Percentiles rank a stretch among this genome's conserved stretches.
Conservation (phyloP, 2,329 filamentous ascomycete genomes). For the Alternaria novae-zelandiae region DNA sequence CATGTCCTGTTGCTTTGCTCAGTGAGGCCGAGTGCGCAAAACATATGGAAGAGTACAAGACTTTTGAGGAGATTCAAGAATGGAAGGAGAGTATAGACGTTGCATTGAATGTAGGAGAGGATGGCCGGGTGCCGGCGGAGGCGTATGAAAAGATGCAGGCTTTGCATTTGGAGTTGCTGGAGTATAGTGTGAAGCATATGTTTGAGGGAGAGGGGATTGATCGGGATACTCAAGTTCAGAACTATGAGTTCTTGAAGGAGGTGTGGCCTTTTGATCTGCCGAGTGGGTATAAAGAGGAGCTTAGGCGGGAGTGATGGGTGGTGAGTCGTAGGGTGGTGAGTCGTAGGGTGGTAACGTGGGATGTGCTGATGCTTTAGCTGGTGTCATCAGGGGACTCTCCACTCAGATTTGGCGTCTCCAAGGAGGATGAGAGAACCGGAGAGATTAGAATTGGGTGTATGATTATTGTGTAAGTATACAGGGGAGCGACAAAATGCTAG, state of each 20-base stretch:
- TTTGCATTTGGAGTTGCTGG: constrained; percentile 40
- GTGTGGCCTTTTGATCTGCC: constrained; percentile 47
- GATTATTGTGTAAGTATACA: too few relatives aligned
- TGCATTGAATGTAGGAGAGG: constrained; percentile 41
- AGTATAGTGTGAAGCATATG: constrained; percentile 40
- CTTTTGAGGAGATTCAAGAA: constrained; percentile 44
- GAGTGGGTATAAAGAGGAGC: too few relatives aligned
- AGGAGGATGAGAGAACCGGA: too few relatives aligned
- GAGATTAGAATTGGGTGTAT: too few relatives aligned
- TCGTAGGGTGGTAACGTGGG: too few relatives aligned
- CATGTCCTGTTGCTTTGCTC: constrained; percentile 43
- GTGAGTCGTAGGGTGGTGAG: too few relatives aligned
- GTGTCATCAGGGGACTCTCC: too few relatives aligned
- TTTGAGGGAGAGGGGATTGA: constrained; percentile 35
- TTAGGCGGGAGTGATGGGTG: too few relatives aligned
- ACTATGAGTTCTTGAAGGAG: constrained; percentile 40
- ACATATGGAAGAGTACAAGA: constrained; percentile 40
- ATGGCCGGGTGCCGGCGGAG: constrained; percentile 48
- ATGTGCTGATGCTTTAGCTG: too few relatives aligned
- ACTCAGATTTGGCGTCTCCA: too few relatives aligned
- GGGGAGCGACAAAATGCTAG: too few relatives aligned
- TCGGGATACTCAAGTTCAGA: constrained; percentile 44
- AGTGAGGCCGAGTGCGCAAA: constrained; percentile 28
- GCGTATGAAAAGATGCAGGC: constrained; percentile 42
- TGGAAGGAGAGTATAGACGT: constrained; percentile 34